Evolutionary conservation across 805 yeast genomes (phyloP).

Genomic region (Lipomyces kockii): DNA sequence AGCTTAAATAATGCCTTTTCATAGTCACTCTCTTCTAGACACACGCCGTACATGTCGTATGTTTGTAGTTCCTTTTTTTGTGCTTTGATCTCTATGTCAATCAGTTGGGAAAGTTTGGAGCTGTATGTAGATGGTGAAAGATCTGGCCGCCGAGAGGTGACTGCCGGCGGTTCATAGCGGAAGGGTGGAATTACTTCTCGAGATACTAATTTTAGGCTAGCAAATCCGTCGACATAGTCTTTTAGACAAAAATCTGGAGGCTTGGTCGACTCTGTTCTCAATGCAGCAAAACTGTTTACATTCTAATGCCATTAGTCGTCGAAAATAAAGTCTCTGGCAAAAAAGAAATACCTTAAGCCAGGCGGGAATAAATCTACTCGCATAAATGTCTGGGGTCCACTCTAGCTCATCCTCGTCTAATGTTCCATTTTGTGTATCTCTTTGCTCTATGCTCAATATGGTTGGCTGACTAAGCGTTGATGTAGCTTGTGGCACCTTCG

Average conservation of each 20-base stretch:
- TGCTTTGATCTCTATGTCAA: constrained; percentile 24
- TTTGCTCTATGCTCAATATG: background rate
- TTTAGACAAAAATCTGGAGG: constrained; percentile 27
- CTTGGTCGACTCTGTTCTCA: background rate
- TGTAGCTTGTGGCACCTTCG: background rate
- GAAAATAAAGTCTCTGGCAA: background rate
- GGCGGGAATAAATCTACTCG: constrained; percentile 19
- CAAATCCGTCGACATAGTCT: constrained; percentile 21
- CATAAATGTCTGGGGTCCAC: constrained; percentile 33
- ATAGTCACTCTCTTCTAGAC: constrained; percentile 8
- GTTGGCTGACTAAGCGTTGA: background rate
- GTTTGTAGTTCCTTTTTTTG: constrained; percentile 16
- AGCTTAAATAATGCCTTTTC: constrained; percentile 18
- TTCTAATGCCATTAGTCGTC: constrained; percentile 6
- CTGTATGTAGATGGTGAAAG: constrained; percentile 13
- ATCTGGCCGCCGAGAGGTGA: background rate
- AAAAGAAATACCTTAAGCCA: constrained; percentile 27
- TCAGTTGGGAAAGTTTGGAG: constrained; percentile 11
- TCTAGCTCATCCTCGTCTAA: constrained; percentile 1
- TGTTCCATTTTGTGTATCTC: background rate
- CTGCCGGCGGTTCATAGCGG: background rate
- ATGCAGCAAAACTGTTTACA: constrained; percentile 22
- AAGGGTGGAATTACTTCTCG: constrained; percentile 12
- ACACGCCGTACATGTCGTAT: constrained; percentile 25
- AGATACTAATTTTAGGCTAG: constrained; percentile 13